phyloP scores from a whole-genome alignment of 1,284 basidiomycete species.

The Leucoagaricus sp. region DNA sequence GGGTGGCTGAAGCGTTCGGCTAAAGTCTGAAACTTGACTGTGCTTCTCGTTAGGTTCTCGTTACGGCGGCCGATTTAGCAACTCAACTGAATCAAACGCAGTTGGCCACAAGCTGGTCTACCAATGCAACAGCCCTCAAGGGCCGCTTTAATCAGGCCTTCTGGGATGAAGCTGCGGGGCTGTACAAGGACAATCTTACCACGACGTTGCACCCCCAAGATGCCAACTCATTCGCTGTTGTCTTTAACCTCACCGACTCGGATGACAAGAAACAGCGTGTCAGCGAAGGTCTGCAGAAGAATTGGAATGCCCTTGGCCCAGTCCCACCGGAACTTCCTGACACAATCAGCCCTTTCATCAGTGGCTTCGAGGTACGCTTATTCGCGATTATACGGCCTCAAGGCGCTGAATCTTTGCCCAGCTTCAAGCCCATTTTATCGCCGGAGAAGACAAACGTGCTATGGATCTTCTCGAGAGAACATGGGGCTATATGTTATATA shows the following conservation, averaged over 20 bases:
- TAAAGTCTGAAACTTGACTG: not conserved
- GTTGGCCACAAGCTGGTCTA: constrained; percentile 32
- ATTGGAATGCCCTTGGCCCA: constrained; percentile 46
- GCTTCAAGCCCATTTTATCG: constrained; percentile 51
- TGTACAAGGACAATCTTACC: constrained; percentile 49
- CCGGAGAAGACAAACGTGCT: constrained; percentile 42
- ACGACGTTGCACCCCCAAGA: constrained; percentile 49
- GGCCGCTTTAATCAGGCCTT: constrained; percentile 41
- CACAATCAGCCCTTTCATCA: constrained; percentile 50
- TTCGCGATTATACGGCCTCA: not conserved
- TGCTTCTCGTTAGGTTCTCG: constrained; percentile 38
- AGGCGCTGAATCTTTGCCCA: constrained; percentile 17
- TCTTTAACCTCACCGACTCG: constrained; percentile 44
- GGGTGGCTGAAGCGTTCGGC: not conserved
- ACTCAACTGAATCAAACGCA: constrained; percentile 32
- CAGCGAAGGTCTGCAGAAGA: constrained; percentile 40
- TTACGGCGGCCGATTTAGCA: constrained; percentile 44
- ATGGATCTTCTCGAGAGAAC: constrained; percentile 45
- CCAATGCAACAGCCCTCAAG: constrained; percentile 43
- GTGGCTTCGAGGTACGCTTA: constrained; percentile 45
- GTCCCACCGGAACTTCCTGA: constrained; percentile 49
- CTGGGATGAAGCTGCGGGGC: constrained; percentile 41
- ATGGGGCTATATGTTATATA: constrained; percentile 53
- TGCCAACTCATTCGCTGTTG: constrained; percentile 47
- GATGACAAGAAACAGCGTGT: constrained; percentile 32